Percentiles rank a stretch among this genome's conserved stretches.
Evolutionary conservation across 345 rosid genomes (phyloP).

Genomic region (Populus pruinosa): DNA sequence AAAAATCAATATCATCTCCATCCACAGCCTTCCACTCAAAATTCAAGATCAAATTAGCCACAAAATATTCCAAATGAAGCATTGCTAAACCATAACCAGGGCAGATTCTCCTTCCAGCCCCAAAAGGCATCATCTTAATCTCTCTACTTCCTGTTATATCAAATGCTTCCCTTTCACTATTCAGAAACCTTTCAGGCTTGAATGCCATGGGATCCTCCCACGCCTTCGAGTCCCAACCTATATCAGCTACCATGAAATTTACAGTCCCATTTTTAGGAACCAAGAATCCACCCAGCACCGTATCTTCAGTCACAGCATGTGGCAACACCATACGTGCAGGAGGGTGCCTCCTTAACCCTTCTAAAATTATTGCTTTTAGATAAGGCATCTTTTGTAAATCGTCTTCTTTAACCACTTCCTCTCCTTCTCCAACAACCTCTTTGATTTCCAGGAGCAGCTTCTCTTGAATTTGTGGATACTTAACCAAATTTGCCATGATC

Average conservation of each 20-base stretch:
- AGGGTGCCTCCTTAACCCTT: slow-evolving; percentile 19
- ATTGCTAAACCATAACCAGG: slow-evolving; percentile 15
- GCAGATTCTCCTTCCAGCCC: slow-evolving; percentile 19
- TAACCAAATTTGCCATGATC: slow-evolving; percentile 22
- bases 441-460: slow-evolving; percentile 12
- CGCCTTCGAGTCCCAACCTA: slow-evolving; percentile 15
- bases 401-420: slow-evolving; percentile 8
- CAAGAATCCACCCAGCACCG: neutral
- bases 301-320: slow-evolving; percentile 13
- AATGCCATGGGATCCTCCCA: slow-evolving; percentile 26
- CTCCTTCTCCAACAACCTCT: neutral
- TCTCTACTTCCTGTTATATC: slow-evolving; percentile 15
- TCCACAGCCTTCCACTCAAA: slow-evolving; percentile 17
- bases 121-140: slow-evolving; percentile 26
- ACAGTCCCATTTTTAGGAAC: slow-evolving; percentile 4
- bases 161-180: neutral
- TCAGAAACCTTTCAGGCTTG: slow-evolving; percentile 22
- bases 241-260: slow-evolving; percentile 16
- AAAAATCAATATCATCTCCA: slow-evolving; percentile 9
- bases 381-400: slow-evolving; percentile 11
- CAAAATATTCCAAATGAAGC: slow-evolving; percentile 20
- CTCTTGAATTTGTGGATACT: slow-evolving; percentile 17
- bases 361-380: slow-evolving; percentile 13
- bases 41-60: slow-evolving; percentile 16
- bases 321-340: slow-evolving; percentile 10